These are phyloP conservation scores for Mycosphaerella arachidis DNA, from an alignment of 2,329 filamentous ascomycete genomes.

Conservation along the genomic window DNA sequence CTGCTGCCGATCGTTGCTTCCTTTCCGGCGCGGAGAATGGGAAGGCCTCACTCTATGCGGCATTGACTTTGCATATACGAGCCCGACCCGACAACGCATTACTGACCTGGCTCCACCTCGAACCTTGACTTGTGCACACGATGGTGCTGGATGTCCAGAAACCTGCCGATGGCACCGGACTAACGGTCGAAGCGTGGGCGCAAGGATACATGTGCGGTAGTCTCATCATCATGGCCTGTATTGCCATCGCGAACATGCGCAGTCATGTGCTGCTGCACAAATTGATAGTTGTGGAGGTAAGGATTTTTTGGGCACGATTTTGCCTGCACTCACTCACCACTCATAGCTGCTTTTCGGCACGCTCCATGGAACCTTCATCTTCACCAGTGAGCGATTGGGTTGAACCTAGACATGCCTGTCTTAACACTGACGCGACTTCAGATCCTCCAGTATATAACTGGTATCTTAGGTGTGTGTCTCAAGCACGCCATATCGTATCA, in stretches of 20 bases:
- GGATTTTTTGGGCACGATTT: slow-evolving; percentile 1
- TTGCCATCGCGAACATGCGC: slow-evolving; percentile 48
- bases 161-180: slow-evolving; percentile 20
- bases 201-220: slow-evolving; percentile 34
- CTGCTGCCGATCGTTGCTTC: background rate
- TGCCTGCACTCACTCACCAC: background rate
- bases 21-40: background rate
- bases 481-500: background rate
- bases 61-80: background rate
- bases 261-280: slow-evolving; percentile 46
- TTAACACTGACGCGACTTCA: slow-evolving; percentile 9
- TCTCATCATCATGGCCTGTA: slow-evolving; percentile 46
- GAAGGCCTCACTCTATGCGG: background rate
- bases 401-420: slow-evolving; percentile 2
- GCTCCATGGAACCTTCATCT: slow-evolving; percentile 56
- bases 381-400: slow-evolving; percentile 37
- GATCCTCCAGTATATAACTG: slow-evolving; percentile 55
- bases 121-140: background rate
- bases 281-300: slow-evolving; percentile 47
- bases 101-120: background rate
- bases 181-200: slow-evolving; percentile 32
- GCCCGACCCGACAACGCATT: background rate
- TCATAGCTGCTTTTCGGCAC: slow-evolving; percentile 35
- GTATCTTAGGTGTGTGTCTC: slow-evolving; percentile 46
- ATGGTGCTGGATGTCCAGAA: slow-evolving; percentile 28